Percentiles rank a stretch among this genome's conserved stretches.
Conservation (phyloP, 2,329 filamentous ascomycete genomes). For the Moelleriella libera region DNA sequence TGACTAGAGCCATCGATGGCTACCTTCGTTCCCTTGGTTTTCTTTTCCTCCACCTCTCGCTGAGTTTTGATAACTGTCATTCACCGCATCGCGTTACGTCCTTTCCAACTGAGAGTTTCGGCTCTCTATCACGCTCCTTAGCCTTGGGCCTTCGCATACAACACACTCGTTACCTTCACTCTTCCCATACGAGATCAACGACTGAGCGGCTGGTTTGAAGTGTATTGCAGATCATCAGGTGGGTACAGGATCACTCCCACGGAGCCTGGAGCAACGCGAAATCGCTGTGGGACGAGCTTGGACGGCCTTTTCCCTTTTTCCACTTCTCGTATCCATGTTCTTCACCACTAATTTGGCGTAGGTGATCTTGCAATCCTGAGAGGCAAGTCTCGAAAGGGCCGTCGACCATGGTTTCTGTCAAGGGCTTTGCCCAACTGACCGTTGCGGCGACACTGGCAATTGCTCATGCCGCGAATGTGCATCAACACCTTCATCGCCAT, state of each 20-base stretch:
- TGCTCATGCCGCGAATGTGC: slow-evolving; percentile 43
- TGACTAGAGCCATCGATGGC: not conserved
- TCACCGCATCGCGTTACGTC: slow-evolving; percentile 15
- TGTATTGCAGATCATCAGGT: too few species aligned
- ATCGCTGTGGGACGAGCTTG: too few species aligned
- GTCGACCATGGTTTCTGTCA: slow-evolving; percentile 5
- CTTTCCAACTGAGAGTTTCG: slow-evolving; percentile 37
- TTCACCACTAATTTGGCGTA: slow-evolving; percentile 7
- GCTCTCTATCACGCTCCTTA: slow-evolving; percentile 43
- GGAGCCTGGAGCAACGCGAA: too few species aligned
- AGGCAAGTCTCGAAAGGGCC: not conserved
- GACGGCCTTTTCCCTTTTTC: too few species aligned
- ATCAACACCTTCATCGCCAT: slow-evolving; percentile 46
- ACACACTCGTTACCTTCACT: slow-evolving; percentile 16
- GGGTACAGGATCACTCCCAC: too few species aligned
- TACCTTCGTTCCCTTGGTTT: slow-evolving; percentile 4
- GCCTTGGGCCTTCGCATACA: slow-evolving; percentile 10
- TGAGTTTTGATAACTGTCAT: slow-evolving; percentile 13
- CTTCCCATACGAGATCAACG: slow-evolving; percentile 1
- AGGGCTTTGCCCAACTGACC: slow-evolving; percentile 24
- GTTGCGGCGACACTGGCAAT: slow-evolving; percentile 37
- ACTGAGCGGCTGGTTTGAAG: too few species aligned
- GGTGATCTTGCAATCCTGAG: not conserved
- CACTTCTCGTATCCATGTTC: too few species aligned
- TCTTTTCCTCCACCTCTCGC: slow-evolving; percentile 8